phyloP scores from a whole-genome alignment of 352 stramenopile genomes.

The Globisporangium sylvaticum region DNA sequence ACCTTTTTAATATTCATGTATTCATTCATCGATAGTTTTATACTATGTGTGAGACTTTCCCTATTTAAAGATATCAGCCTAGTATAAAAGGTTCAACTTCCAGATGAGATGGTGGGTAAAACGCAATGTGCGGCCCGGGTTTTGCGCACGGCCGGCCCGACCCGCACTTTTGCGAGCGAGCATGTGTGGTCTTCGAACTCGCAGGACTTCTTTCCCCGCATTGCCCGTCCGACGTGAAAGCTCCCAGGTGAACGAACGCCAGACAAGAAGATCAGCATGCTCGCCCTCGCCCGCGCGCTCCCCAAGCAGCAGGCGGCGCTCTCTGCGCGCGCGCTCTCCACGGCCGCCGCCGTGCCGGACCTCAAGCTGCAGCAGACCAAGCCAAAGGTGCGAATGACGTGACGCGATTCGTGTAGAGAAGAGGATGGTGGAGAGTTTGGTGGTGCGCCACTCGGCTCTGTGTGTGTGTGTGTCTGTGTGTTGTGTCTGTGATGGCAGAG shows the following conservation, averaged over 20 bases:
- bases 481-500: neutral
- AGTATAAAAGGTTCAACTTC: constrained; percentile 5
- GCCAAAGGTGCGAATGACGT: constrained; percentile 54
- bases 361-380: constrained; percentile 72
- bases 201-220: constrained; percentile 7
- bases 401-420: too few relatives aligned
- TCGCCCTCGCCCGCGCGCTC: constrained; percentile 17
- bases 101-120: constrained; percentile 8
- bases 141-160: too few relatives aligned
- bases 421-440: neutral
- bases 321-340: constrained; percentile 53
- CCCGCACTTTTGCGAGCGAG: too few relatives aligned
- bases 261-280: neutral
- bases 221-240: constrained; percentile 14
- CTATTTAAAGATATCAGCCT: too few relatives aligned
- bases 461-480: neutral
- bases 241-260: neutral
- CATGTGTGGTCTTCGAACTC: constrained; percentile 2
- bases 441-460: neutral
- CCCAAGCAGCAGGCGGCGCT: constrained; percentile 30
- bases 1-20: too few relatives aligned
- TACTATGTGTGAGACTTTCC: too few relatives aligned
- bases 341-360: constrained; percentile 38
- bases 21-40: too few relatives aligned
- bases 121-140: too few relatives aligned